These are phyloP conservation scores for Aureobasidium namibiae DNA, from an alignment of 2,329 filamentous ascomycete species.

Conservation along the genomic window DNA sequence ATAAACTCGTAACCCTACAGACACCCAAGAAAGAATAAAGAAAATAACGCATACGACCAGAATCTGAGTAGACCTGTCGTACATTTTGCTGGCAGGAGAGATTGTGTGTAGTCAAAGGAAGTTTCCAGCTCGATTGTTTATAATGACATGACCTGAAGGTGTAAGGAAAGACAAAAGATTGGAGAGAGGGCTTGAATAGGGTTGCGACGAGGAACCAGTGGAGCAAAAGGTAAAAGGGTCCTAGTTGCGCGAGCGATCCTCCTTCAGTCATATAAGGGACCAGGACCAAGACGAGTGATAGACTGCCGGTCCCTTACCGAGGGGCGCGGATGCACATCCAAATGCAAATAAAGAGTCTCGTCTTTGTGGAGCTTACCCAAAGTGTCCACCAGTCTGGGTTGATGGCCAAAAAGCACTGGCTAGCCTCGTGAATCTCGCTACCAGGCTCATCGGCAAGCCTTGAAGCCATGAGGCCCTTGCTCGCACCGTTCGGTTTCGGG, in stretches of 20 bases:
- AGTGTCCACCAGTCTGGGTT: background rate
- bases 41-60: conserved; percentile 2
- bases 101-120: background rate
- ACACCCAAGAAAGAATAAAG: conserved; percentile 7
- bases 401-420: background rate
- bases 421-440: conserved; percentile 4
- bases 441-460: background rate
- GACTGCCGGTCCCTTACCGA: background rate
- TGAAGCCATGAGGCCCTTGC: background rate
- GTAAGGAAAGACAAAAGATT: background rate
- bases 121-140: background rate
- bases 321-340: background rate
- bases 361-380: background rate
- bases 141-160: background rate
- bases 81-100: background rate
- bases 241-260: background rate
- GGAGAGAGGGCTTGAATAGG: background rate
- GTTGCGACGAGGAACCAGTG: background rate
- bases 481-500: background rate
- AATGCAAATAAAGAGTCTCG: conserved; percentile 4
- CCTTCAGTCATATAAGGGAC: background rate
- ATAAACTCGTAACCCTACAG: conserved; percentile 11
- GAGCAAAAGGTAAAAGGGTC: background rate
- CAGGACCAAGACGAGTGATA: background rate
- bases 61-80: conserved; percentile 2